Evolutionary conservation across 208 protist species (phyloP), one percentile per base, ranked within the genome.

Genomic region (Crithidia sp.): DNA sequence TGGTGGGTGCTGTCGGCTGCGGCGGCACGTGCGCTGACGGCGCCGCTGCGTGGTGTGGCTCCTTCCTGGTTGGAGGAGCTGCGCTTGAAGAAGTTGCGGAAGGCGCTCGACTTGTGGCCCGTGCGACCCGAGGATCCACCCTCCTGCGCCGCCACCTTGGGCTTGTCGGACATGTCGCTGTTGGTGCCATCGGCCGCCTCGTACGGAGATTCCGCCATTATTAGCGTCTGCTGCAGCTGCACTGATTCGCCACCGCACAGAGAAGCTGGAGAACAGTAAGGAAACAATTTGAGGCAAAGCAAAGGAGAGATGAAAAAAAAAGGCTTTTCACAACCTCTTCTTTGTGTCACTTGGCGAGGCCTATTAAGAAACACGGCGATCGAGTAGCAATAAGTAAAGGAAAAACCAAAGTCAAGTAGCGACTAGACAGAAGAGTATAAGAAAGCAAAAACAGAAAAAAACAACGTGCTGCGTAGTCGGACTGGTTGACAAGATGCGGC

Each of bases 31-130:
- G 62, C 47, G 28, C 50, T 67, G 39, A 14, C 28, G n/a, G n/a
- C 44, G 10, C 50, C 76, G 64, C 19, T 61, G 37, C 47, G 19
- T 17, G 60, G 62, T 12, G 62, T 66, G 7, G 12, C 66, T 36
- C 43, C 60, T 10, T 63, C 66, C 2, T 61, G 43, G 55, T 56
- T 43, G 55, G 55, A 69, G 16, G 55, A 28, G 43, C 47, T 66
- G 16, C 44, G 19, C 44, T 67, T 67, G 44, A 76, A 81, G 41
- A 81, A 67, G 17, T 71, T 79, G 7, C 67, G 67, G 14, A 79
- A 36, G 1, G 47, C 55, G 44, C 55, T 66, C 16, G 40, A 7
- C 62, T 65, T 79, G 7, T 61, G 49, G 3, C 41, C 17, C 17
- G 63, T 55, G 7, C 47, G 45, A 4, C 52, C 57, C 2, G 63